These are phyloP conservation scores for Sugiyamaella americana DNA, from an alignment of 805 yeast species.

Conservation along the genomic window DNA sequence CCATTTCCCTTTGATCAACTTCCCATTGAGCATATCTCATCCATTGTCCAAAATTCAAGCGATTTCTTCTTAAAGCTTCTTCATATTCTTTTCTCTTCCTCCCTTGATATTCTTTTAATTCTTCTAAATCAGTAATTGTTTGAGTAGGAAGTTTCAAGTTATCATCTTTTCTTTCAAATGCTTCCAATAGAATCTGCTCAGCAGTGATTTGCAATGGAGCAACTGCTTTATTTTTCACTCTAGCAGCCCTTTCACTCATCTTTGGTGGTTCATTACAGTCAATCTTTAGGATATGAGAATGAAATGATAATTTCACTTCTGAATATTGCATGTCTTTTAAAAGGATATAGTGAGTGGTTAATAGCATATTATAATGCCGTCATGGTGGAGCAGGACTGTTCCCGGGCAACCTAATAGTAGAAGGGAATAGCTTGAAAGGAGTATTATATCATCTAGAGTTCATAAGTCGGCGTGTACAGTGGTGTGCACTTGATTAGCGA, in stretches of 20 bases:
- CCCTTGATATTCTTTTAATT: conserved; percentile 66
- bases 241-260: not conserved
- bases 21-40: conserved; percentile 87
- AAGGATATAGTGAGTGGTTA: too few species aligned
- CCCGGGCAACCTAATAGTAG: too few species aligned
- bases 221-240: conserved; percentile 37
- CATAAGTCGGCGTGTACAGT: too few species aligned
- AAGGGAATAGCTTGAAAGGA: too few species aligned
- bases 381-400: too few species aligned
- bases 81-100: conserved; percentile 79
- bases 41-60: conserved; percentile 84
- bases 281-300: too few species aligned
- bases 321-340: too few species aligned
- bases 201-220: conserved; percentile 57
- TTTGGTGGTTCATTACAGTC: too few species aligned
- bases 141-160: conserved; percentile 40
- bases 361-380: too few species aligned
- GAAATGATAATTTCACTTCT: too few species aligned
- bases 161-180: conserved; percentile 44
- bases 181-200: conserved; percentile 57
- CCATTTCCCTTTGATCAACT: conserved; percentile 66
- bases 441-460: too few species aligned
- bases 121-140: conserved; percentile 65
- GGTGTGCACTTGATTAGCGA: too few species aligned
- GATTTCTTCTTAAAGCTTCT: conserved; percentile 76